These are phyloP conservation scores for Sclerotinia spermophila DNA, from an alignment of 2,329 filamentous ascomycete species.

Conservation along the genomic window DNA sequence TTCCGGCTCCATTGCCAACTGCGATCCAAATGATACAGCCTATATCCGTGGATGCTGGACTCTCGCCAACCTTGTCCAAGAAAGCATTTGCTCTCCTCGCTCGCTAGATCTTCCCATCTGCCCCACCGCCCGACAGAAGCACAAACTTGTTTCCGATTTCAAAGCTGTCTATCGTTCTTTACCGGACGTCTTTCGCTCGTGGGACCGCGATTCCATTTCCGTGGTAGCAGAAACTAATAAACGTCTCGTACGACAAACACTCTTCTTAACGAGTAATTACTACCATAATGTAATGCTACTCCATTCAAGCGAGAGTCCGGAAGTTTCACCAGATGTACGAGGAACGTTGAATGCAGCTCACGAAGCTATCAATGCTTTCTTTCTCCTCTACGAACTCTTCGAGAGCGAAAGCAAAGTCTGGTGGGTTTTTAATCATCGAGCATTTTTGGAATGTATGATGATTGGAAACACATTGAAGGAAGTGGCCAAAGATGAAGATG, in stretches of 20 bases:
- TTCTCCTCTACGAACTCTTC: slow-evolving; percentile 66
- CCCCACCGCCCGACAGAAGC: slow-evolving; percentile 63
- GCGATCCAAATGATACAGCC: slow-evolving; percentile 61
- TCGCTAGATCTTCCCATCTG: slow-evolving; percentile 71
- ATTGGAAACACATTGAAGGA: slow-evolving; percentile 60
- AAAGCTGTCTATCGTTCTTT: slow-evolving; percentile 69
- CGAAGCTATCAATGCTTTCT: slow-evolving; percentile 70
- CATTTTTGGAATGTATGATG: slow-evolving; percentile 71
- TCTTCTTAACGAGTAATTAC: slow-evolving; percentile 79
- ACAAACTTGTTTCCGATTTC: slow-evolving; percentile 66
- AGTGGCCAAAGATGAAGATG: slow-evolving; percentile 45
- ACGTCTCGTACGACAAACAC: slow-evolving; percentile 66
- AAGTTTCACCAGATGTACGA: slow-evolving; percentile 60
- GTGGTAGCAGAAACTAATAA: slow-evolving; percentile 55
- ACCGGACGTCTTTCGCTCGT: slow-evolving; percentile 65
- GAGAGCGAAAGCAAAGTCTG: slow-evolving; percentile 71
- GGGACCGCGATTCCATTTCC: slow-evolving; percentile 58
- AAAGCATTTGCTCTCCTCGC: slow-evolving; percentile 70
- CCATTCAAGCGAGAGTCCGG: slow-evolving; percentile 64
- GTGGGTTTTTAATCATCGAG: slow-evolving; percentile 82
- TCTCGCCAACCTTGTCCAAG: slow-evolving; percentile 72
- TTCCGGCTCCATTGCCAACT: slow-evolving; percentile 52
- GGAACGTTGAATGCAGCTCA: slow-evolving; percentile 72
- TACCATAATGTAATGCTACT: slow-evolving; percentile 80
- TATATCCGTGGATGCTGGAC: slow-evolving; percentile 71